A percentile compares a stretch with the other conserved stretches of the same genome.
Evolutionary conservation across 2,329 filamentous ascomycete genomes (phyloP).

Genomic region (Basipetospora chlamydospora): DNA sequence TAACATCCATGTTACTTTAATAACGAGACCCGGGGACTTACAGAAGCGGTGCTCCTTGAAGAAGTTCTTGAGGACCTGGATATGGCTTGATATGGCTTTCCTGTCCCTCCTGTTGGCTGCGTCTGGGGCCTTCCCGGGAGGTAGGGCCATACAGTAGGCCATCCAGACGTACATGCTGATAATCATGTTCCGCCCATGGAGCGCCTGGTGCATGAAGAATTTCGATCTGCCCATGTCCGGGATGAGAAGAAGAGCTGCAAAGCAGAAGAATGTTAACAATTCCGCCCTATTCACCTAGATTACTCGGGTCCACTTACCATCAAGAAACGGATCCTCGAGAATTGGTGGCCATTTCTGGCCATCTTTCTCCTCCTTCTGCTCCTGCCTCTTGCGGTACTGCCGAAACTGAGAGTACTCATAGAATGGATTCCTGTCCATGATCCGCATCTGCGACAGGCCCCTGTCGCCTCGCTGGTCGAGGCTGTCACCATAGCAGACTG

Average conservation of each 20-base stretch:
- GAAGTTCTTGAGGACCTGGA: slow-evolving; percentile 56
- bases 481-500: background rate
- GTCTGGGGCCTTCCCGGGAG: slow-evolving; percentile 21
- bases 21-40: slow-evolving; percentile 23
- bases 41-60: slow-evolving; percentile 48
- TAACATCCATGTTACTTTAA: no score
- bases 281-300: no score
- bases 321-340: slow-evolving; percentile 52
- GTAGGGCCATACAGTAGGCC: slow-evolving; percentile 28
- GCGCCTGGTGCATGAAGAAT: slow-evolving; percentile 48
- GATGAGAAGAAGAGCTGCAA: slow-evolving; percentile 45
- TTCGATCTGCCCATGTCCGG: slow-evolving; percentile 53
- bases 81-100: slow-evolving; percentile 57
- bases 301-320: slow-evolving; percentile 43
- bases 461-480: background rate
- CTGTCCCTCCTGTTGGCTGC: slow-evolving; percentile 20
- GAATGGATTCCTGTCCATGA: slow-evolving; percentile 33
- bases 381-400: slow-evolving; percentile 51
- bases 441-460: background rate
- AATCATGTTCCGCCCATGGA: slow-evolving; percentile 55
- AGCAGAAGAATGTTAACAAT: background rate
- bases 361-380: slow-evolving; percentile 45
- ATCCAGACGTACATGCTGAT: slow-evolving; percentile 55
- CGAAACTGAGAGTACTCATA: slow-evolving; percentile 48
- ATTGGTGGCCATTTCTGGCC: slow-evolving; percentile 43